A percentile compares a stretch with the other conserved stretches of the same genome.
phyloP scores from a whole-genome alignment of 345 rosid species.

The Ailanthus altissimus region DNA sequence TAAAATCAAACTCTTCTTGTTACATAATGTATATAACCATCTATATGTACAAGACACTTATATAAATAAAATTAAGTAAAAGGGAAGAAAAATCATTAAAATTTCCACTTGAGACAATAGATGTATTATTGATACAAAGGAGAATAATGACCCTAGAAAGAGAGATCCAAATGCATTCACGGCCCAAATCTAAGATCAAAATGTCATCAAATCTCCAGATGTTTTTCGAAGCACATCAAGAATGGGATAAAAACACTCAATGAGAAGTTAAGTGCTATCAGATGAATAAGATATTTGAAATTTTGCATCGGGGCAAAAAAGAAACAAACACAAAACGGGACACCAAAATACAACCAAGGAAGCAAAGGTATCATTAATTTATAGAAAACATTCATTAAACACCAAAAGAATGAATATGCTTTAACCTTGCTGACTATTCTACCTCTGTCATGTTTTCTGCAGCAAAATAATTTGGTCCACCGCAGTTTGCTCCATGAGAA shows the following conservation, averaged over 20 bases:
- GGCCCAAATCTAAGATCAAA: background rate
- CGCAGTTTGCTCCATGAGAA: constrained; percentile 43
- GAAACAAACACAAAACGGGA: background rate
- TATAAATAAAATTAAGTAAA: background rate
- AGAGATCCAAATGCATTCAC: background rate
- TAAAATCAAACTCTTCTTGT: background rate
- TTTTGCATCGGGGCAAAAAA: background rate
- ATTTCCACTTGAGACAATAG: background rate
- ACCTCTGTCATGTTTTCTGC: constrained; percentile 65
- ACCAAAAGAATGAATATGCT: background rate
- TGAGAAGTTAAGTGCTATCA: background rate
- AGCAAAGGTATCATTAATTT: background rate
- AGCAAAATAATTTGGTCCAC: constrained; percentile 43
- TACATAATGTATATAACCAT: background rate
- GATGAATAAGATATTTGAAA: background rate
- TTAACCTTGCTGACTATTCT: constrained; percentile 39
- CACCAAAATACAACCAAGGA: background rate
- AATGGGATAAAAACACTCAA: background rate
- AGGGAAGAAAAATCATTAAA: background rate
- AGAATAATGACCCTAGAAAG: background rate
- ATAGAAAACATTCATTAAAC: background rate
- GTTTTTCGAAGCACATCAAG: background rate
- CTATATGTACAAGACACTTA: background rate
- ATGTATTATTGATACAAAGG: background rate
- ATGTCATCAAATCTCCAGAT: background rate